phyloP scores from a whole-genome alignment of 2,329 filamentous ascomycete genomes.

The Fusarium miscanthi region DNA sequence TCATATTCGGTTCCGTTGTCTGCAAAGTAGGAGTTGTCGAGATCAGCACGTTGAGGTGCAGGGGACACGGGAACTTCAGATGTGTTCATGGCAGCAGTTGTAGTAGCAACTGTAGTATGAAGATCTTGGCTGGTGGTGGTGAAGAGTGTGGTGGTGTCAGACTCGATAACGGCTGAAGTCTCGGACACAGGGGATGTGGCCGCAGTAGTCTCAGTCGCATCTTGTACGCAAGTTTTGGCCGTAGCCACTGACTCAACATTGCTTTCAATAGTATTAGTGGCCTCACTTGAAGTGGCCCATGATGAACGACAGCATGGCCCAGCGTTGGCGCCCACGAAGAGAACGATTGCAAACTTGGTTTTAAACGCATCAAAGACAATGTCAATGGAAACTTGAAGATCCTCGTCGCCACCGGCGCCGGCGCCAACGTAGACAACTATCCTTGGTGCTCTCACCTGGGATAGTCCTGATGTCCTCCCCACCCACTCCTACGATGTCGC shows the following conservation, averaged over 20 bases:
- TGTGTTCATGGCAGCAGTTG: background rate
- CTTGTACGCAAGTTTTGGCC: too few species aligned
- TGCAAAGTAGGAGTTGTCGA: background rate
- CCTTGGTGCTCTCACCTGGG: too few species aligned
- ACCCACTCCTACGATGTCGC: too few species aligned
- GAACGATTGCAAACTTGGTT: too few species aligned
- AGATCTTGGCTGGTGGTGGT: background rate
- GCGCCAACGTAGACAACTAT: too few species aligned
- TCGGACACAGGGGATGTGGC: background rate
- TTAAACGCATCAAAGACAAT: too few species aligned
- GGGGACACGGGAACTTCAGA: background rate
- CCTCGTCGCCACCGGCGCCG: too few species aligned
- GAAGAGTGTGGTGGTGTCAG: background rate
- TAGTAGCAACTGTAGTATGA: background rate
- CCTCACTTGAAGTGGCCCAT: background rate
- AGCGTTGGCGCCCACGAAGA: background rate
- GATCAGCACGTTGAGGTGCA: background rate
- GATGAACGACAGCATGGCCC: background rate
- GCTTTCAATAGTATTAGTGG: too few species aligned
- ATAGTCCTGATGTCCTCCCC: too few species aligned
- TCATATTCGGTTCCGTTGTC: background rate
- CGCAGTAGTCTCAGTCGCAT: background rate
- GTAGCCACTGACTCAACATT: background rate
- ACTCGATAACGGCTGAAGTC: background rate
- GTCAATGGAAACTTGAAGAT: too few species aligned